Percentiles rank a stretch among this genome's conserved stretches.
phyloP scores from a whole-genome alignment of 371 early-diverging fungal species.

The Enterospora canceri region DNA sequence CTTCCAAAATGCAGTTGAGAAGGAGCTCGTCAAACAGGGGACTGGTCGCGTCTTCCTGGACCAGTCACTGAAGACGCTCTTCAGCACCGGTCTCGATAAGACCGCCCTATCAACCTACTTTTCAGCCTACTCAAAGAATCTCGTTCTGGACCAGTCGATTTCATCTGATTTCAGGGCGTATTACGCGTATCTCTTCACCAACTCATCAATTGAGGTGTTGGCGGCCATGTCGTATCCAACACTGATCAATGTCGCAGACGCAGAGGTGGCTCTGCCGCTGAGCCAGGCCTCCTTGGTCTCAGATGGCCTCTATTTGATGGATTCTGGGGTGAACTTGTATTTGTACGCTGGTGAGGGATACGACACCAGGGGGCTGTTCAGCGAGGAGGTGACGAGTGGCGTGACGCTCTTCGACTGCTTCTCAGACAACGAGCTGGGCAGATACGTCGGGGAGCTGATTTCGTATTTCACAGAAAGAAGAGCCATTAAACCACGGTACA shows the following conservation, averaged over 20 bases:
- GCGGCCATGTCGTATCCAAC: conserved; percentile 53
- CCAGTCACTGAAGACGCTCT: conserved; percentile 21
- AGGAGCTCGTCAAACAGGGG: conserved; percentile 38
- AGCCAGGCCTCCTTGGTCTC: conserved; percentile 30
- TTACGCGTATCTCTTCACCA: conserved; percentile 39
- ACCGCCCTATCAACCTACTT: conserved; percentile 7
- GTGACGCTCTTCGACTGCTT: conserved; percentile 21
- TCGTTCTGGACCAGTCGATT: conserved; percentile 41
- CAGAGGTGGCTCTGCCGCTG: conserved; percentile 22
- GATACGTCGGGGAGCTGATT: conserved; percentile 24
- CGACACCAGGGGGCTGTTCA: conserved; percentile 6
- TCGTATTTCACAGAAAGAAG: conserved; percentile 15
- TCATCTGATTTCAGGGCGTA: conserved; percentile 47
- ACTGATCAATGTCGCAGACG: conserved; percentile 24
- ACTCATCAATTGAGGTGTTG: conserved; percentile 33
- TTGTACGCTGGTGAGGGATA: conserved; percentile 45
- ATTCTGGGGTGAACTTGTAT: conserved; percentile 51
- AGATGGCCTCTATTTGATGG: conserved; percentile 47
- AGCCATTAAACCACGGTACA: conserved; percentile 37
- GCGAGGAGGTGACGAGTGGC: conserved; percentile 20
- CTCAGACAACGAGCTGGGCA: conserved; percentile 37
- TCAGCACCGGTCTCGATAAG: conserved; percentile 7
- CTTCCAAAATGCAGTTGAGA: conserved; percentile 37
- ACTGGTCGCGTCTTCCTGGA: conserved; percentile 25
- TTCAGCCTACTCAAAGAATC: conserved; percentile 1